phyloP scores from a whole-genome alignment of 371 early-diverging fungal genomes.

The Mucor saturninus region DNA sequence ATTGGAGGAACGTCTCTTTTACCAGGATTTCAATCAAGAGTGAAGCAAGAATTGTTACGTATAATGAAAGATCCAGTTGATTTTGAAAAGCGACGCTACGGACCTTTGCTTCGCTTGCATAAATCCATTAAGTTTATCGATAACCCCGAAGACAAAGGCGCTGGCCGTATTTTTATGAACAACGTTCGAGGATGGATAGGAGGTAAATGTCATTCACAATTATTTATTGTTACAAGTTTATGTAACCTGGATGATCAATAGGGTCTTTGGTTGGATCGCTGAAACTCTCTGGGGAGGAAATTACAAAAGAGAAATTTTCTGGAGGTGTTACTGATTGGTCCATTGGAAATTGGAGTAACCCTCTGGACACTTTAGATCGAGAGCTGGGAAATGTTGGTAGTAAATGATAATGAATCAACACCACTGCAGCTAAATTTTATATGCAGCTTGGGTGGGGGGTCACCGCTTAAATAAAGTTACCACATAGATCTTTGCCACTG shows the following conservation, averaged over 20 bases:
- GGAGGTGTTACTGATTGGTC: conserved; percentile 76
- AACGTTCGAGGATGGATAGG: conserved; percentile 82
- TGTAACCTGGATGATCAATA: conserved; percentile 14
- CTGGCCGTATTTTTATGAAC: conserved; percentile 68
- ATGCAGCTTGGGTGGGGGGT: no score
- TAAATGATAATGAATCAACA: conserved; percentile 7
- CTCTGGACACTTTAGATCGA: conserved; percentile 8
- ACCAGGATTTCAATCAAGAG: conserved; percentile 72
- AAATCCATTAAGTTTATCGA: conserved; percentile 45
- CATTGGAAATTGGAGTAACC: conserved; percentile 39
- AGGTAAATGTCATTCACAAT: conserved; percentile 39
- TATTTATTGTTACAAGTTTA: neutral
- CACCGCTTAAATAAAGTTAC: no score
- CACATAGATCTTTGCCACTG: no score
- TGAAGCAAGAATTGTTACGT: conserved; percentile 67
- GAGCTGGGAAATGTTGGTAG: conserved; percentile 10
- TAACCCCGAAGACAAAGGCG: conserved; percentile 41
- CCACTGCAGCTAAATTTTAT: no score
- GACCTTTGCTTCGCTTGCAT: conserved; percentile 30
- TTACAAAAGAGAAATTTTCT: conserved; percentile 63
- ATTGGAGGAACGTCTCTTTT: conserved; percentile 82
- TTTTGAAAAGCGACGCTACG: conserved; percentile 48
- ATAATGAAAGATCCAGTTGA: conserved; percentile 47
- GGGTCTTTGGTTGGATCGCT: conserved; percentile 76
- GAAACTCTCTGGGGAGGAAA: conserved; percentile 70